phyloP scores from a whole-genome alignment of 106 monocot species.

The Acorus calamus region DNA sequence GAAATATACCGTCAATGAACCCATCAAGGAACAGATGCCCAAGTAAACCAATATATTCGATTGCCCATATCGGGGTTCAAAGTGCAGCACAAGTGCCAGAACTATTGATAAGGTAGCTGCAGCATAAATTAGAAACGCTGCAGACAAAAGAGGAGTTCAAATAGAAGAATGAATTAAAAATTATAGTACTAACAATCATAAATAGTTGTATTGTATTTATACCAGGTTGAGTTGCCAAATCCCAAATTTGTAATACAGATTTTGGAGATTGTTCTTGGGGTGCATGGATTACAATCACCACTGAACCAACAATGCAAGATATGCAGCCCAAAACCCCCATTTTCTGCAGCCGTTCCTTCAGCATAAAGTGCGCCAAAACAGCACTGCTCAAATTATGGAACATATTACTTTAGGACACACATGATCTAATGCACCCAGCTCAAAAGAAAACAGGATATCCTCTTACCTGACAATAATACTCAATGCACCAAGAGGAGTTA shows the following conservation, averaged over 20 bases:
- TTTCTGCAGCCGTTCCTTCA: slow-evolving; percentile 55
- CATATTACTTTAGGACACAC: not conserved
- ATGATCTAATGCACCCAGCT: not conserved
- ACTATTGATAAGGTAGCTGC: slow-evolving; percentile 20
- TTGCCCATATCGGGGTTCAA: slow-evolving; percentile 57
- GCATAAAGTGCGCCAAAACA: slow-evolving; percentile 71
- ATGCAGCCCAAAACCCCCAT: slow-evolving; percentile 62
- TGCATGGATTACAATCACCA: slow-evolving; percentile 72
- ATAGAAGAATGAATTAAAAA: not conserved
- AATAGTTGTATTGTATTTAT: not conserved
- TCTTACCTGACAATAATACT: slow-evolving; percentile 75
- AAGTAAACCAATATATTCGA: slow-evolving; percentile 69
- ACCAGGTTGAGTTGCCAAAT: slow-evolving; percentile 76
- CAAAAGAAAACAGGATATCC: not conserved
- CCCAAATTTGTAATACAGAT: slow-evolving; percentile 79
- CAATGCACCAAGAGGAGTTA: slow-evolving; percentile 78
- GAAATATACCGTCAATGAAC: slow-evolving; percentile 61
- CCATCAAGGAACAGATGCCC: slow-evolving; percentile 77
- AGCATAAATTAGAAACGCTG: slow-evolving; percentile 63
- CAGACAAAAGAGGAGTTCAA: slow-evolving; percentile 4
- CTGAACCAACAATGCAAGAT: slow-evolving; percentile 72
- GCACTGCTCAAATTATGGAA: slow-evolving; percentile 27
- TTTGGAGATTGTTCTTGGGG: slow-evolving; percentile 47
- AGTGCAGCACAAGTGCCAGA: slow-evolving; percentile 34
- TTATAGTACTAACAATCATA: not conserved